These are phyloP conservation scores for Primulina huaijiensis DNA, from an alignment of 257 asterid genomes.

Conservation along the genomic window DNA sequence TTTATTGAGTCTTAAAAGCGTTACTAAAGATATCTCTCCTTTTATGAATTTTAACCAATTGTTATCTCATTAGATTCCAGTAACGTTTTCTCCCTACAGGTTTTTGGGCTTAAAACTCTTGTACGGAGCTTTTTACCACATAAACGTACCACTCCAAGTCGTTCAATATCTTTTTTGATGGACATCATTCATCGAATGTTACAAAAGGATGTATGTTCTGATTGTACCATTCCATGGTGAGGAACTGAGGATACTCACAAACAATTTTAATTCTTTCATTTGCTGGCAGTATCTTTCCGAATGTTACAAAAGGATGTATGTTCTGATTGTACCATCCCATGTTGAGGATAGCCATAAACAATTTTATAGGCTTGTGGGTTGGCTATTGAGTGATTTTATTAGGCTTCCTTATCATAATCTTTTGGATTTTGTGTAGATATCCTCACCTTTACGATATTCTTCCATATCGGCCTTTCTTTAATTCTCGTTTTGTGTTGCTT, in stretches of 20 bases:
- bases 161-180: conserved; percentile 54
- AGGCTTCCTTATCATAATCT: background rate
- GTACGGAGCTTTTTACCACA: conserved; percentile 76
- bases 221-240: conserved; percentile 54
- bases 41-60: conserved; percentile 24
- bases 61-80: conserved; percentile 16
- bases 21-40: conserved; percentile 13
- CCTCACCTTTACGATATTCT: background rate
- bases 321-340: conserved; percentile 42
- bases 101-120: conserved; percentile 78
- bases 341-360: conserved; percentile 41
- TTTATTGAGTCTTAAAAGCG: conserved; percentile 4
- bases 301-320: conserved; percentile 53
- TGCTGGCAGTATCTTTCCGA: conserved; percentile 18
- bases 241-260: conserved; percentile 14
- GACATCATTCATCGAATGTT: conserved; percentile 61
- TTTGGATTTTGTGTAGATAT: too few species aligned
- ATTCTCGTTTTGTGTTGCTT: background rate
- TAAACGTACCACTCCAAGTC: conserved; percentile 34
- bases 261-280: conserved; percentile 6
- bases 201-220: conserved; percentile 46
- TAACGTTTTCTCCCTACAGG: conserved; percentile 40
- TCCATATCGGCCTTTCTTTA: background rate
- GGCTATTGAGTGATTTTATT: background rate
- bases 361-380: background rate